Conservation (phyloP, 495 filamentous ascomycete genomes). For the Aspergillus haitiensis region DNA sequence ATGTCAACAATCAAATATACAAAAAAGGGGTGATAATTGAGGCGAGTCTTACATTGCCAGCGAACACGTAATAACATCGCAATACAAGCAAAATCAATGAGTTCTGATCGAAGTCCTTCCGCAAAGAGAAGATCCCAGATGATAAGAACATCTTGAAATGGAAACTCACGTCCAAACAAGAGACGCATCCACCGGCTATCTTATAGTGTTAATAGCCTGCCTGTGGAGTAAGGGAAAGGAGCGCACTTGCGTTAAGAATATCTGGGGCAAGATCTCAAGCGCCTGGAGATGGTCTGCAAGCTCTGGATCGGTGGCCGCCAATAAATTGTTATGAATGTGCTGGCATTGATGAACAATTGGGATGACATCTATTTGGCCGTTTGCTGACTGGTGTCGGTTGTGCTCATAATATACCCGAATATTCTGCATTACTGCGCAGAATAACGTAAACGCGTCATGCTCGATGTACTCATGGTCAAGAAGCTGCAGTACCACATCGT, state of each 20-base stretch:
- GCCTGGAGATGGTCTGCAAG: slow-evolving; percentile 78
- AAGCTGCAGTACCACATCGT: slow-evolving; percentile 58
- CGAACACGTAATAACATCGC: slow-evolving; percentile 91
- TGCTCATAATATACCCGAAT: slow-evolving; percentile 86
- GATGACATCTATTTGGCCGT: slow-evolving; percentile 54
- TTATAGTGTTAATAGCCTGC: background rate
- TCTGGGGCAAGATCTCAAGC: slow-evolving; percentile 91
- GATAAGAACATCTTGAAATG: slow-evolving; percentile 75
- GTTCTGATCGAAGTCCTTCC: slow-evolving; percentile 74
- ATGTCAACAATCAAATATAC: slow-evolving; percentile 25
- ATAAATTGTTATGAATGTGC: slow-evolving; percentile 77
- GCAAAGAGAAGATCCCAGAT: slow-evolving; percentile 94
- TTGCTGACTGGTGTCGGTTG: slow-evolving; percentile 41
- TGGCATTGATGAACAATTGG: slow-evolving; percentile 84
- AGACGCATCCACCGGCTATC: slow-evolving; percentile 89
- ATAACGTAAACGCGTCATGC: slow-evolving; percentile 87
- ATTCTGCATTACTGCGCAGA: slow-evolving; percentile 80
- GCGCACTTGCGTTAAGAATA: slow-evolving; percentile 78
- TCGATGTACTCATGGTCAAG: slow-evolving; percentile 74
- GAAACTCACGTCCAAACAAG: slow-evolving; percentile 89
- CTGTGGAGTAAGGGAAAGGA: background rate
- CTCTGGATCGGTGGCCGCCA: slow-evolving; percentile 76
- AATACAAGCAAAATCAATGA: slow-evolving; percentile 86
- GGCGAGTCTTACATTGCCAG: slow-evolving; percentile 70
- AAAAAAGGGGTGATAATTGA: background rate